These are phyloP conservation scores for Kluyveromyces starmeri DNA, from an alignment of 805 yeast genomes.

Conservation along the genomic window DNA sequence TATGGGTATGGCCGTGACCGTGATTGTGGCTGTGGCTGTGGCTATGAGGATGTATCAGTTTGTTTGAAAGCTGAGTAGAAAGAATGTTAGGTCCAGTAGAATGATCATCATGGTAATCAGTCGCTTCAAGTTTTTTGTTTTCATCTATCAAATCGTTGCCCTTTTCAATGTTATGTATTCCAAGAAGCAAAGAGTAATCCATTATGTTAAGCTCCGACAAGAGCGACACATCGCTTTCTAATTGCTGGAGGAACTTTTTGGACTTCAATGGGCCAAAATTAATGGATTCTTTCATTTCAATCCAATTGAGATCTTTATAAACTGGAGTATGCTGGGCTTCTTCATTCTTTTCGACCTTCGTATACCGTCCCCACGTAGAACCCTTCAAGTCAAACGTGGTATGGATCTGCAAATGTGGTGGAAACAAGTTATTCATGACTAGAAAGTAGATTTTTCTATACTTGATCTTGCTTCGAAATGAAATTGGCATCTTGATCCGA, in stretches of 20 bases:
- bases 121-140: slow-evolving; percentile 4
- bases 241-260: slow-evolving; percentile 53
- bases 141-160: slow-evolving; percentile 36
- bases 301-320: slow-evolving; percentile 83
- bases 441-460: slow-evolving; percentile 80
- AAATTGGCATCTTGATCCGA: slow-evolving; percentile 78
- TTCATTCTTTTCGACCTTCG: slow-evolving; percentile 24
- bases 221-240: slow-evolving; percentile 64
- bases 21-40: neutral
- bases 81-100: neutral
- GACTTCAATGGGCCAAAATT: slow-evolving; percentile 67
- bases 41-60: neutral
- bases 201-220: slow-evolving; percentile 72
- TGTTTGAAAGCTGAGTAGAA: neutral
- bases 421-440: slow-evolving; percentile 95
- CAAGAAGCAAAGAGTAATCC: slow-evolving; percentile 91
- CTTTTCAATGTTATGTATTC: slow-evolving; percentile 67
- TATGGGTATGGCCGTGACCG: no score
- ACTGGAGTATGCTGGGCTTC: slow-evolving; percentile 35
- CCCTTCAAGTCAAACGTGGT: slow-evolving; percentile 88
- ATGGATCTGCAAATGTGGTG: slow-evolving; percentile 84
- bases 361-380: slow-evolving; percentile 73
- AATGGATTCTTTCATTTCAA: slow-evolving; percentile 55
- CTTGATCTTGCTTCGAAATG: slow-evolving; percentile 29
- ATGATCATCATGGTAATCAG: neutral